Conservation (phyloP, 2,329 filamentous ascomycete genomes). For the Penicillium sp. region DNA sequence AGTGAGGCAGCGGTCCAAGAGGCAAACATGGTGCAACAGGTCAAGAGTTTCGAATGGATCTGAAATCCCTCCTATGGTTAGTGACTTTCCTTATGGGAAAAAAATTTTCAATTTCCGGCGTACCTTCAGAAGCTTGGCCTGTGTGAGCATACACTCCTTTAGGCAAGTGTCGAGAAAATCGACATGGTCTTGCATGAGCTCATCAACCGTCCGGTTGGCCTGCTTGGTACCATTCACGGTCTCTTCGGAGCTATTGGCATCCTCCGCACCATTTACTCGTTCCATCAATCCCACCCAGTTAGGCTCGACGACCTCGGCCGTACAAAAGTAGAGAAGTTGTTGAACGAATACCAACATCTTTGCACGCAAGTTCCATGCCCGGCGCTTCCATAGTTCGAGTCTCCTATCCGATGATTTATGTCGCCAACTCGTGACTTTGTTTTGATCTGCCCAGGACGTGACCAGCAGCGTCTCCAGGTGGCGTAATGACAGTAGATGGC, state of each 20-base stretch:
- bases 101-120: slow-evolving; percentile 30
- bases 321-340: slow-evolving; percentile 95
- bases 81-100: neutral
- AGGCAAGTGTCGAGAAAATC: slow-evolving; percentile 97
- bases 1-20: slow-evolving; percentile 81
- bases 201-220: slow-evolving; percentile 83
- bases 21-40: slow-evolving; percentile 92
- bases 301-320: slow-evolving; percentile 93
- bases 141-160: slow-evolving; percentile 99
- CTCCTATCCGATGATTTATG: slow-evolving; percentile 73
- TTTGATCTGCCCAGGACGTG: slow-evolving; percentile 88
- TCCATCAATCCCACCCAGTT: slow-evolving; percentile 96
- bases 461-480: slow-evolving; percentile 88
- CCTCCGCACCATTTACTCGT: slow-evolving; percentile 66
- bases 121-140: slow-evolving; percentile 90
- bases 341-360: slow-evolving; percentile 98
- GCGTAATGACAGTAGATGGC: slow-evolving; percentile 86
- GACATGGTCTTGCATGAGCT: slow-evolving; percentile 98
- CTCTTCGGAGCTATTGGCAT: slow-evolving; percentile 45
- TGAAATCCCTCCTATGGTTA: slow-evolving; percentile 42
- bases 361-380: slow-evolving; percentile 87
- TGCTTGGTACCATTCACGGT: slow-evolving; percentile 47
- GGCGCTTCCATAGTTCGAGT: slow-evolving; percentile 89
- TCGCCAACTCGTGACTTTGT: slow-evolving; percentile 77
- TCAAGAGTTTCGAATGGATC: slow-evolving; percentile 98